A percentile compares a stretch with the other conserved stretches of the same genome.
Conservation (phyloP, 2,329 filamentous ascomycete genomes). For the Apiospora malaysiana region DNA sequence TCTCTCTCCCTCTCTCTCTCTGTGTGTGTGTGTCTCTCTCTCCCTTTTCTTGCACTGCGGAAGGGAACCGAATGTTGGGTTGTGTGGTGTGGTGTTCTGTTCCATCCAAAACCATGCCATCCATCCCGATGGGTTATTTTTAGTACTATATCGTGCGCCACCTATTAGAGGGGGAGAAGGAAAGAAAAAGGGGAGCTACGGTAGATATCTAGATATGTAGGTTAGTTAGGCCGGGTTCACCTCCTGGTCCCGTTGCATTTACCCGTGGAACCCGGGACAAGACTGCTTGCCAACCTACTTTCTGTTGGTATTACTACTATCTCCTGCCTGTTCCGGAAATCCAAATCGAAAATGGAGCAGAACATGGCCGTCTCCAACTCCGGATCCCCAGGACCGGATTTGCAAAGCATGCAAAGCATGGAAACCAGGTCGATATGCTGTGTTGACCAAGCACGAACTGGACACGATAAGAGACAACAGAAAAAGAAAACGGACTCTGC, state of each 20-base stretch:
- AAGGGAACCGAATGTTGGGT: background rate
- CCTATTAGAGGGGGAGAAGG: background rate
- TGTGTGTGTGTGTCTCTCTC: no score
- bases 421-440: background rate
- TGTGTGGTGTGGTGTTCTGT: background rate
- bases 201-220: background rate
- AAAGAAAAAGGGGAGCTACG: background rate
- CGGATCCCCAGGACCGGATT: background rate
- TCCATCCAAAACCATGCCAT: background rate
- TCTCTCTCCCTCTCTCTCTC: no score
- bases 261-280: background rate
- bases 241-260: background rate
- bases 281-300: no score
- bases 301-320: background rate
- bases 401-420: background rate
- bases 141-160: background rate
- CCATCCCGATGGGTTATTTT: background rate
- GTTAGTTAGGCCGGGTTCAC: background rate
- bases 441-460: background rate
- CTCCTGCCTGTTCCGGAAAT: slow-evolving; percentile 9
- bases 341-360: background rate
- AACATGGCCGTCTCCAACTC: background rate
- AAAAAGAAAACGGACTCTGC: no score
- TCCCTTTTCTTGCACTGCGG: background rate
- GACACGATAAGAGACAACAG: background rate